These are phyloP conservation scores for Russula virescens DNA, from an alignment of 768 basidiomycete genomes.

Conservation along the genomic window DNA sequence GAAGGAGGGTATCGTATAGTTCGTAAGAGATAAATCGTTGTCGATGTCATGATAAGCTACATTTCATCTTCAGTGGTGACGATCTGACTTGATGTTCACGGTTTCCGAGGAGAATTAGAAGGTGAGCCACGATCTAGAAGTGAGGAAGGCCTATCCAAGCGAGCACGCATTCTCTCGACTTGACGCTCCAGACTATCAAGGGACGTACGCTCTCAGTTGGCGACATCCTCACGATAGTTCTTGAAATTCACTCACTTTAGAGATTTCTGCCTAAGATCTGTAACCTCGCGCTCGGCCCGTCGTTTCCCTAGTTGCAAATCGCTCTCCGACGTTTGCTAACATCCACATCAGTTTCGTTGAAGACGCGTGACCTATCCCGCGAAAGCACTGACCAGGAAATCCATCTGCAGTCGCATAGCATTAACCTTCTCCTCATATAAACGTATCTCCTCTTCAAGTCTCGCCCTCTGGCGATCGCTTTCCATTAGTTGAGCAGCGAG, in stretches of 20 bases:
- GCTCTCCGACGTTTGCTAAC: conserved; percentile 64
- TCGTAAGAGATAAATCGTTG: conserved; percentile 10
- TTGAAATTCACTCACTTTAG: conserved; percentile 45
- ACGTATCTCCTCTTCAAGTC: conserved; percentile 62
- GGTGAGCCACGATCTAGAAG: conserved; percentile 31
- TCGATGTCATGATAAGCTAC: conserved; percentile 1
- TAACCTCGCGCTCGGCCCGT: conserved; percentile 70
- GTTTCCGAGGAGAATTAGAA: conserved; percentile 34
- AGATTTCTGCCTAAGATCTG: conserved; percentile 64
- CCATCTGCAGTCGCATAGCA: conserved; percentile 52
- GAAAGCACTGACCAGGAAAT: conserved; percentile 48
- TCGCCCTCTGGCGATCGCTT: conserved; percentile 52
- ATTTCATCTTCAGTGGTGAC: neutral
- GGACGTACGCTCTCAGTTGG: neutral
- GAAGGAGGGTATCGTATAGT: conserved; percentile 4
- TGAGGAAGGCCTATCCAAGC: conserved; percentile 53
- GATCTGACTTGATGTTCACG: neutral
- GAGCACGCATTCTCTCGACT: conserved; percentile 61
- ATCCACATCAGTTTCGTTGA: conserved; percentile 10
- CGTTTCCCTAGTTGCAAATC: conserved; percentile 67
- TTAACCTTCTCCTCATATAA: conserved; percentile 53
- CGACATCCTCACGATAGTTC: too few species aligned
- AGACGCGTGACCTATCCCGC: neutral
- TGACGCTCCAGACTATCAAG: conserved; percentile 45
- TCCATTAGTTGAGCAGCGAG: conserved; percentile 51